These are phyloP conservation scores for Osmanthus fragrans DNA, from an alignment of 257 asterid species.

Conservation along the genomic window DNA sequence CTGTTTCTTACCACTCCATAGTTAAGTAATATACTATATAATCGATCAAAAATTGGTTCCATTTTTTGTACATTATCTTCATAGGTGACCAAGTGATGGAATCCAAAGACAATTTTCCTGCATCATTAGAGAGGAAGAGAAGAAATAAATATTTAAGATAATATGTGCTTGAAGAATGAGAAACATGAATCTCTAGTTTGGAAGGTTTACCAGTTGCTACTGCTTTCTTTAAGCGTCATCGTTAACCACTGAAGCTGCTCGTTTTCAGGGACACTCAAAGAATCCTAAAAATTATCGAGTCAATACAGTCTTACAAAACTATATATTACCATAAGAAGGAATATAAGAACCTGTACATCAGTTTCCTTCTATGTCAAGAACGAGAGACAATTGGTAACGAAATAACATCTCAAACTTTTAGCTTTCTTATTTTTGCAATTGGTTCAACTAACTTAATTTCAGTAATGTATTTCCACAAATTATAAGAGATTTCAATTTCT, in stretches of 20 bases:
- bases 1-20: conserved; percentile 52
- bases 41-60: conserved; percentile 19
- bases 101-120: conserved; percentile 63
- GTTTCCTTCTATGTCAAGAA: neutral
- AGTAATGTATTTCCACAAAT: neutral
- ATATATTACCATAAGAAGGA: neutral
- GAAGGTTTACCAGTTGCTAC: conserved; percentile 49
- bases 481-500: neutral
- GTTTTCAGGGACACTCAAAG: conserved; percentile 29
- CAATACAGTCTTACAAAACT: neutral
- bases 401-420: neutral
- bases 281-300: conserved; percentile 37
- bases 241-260: conserved; percentile 49
- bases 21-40: conserved; percentile 33
- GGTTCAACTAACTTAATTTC: neutral
- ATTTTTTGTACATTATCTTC: conserved; percentile 22
- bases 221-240: conserved; percentile 48
- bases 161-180: neutral
- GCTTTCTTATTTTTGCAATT: neutral
- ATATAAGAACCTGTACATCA: neutral
- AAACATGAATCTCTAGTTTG: neutral
- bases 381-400: neutral
- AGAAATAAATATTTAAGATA: neutral
- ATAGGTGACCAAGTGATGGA: conserved; percentile 43
- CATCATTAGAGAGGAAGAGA: conserved; percentile 4